Evolutionary conservation across 495 filamentous ascomycete species (phyloP), one percentile per base, ranked within the genome.

Genomic region (Penicillium roqueforti): DNA sequence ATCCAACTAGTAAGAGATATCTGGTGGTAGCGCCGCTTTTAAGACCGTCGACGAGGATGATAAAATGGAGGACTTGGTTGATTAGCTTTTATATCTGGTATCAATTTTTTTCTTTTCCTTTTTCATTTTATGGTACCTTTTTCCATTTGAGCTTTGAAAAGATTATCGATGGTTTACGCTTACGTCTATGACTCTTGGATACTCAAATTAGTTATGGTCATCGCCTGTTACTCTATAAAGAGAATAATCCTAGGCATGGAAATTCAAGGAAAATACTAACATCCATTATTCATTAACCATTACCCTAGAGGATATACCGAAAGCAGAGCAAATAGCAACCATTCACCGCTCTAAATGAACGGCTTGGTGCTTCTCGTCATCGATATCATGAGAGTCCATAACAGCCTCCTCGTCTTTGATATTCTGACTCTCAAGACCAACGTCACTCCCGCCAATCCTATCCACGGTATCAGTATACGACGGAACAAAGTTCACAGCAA

Each of bases 401-500:
- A 61, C 64, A 25, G 59, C 61, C 51, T 71, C 67, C 18, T 65
- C 57, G 51, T 67, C 68, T 36, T 68, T 65, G 4, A 11, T 11
- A 19, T 19, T 43, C n/a, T 36, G 32, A 19, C 52, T 43, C 55
- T 58, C 61, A 11, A 85, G 47, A 1, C 83, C 83, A 54, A 86
- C 65, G 6, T 76, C 72, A 14, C 80, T 73, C 25, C 68, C 75
- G 3, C 75, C 74, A 51, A 87, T 80, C 32, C 78, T 80, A 64
- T 87, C 85, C 1, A 81, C 82, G 1, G 78, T 77, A 41, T 79
- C 68, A 18, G 77, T 68, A 57, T 88, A 88, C 10, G 69, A 53
- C 3, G 83, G 82, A 31, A 79, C 71, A 54, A 87, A 85, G 61
- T 88, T 87, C n/a, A 84, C 81, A 8, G 73, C 71, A 10, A 84